Base-by-base conservation (phyloP, 2,329 filamentous ascomycete species). In the Clonostachys byssicola region DNA sequence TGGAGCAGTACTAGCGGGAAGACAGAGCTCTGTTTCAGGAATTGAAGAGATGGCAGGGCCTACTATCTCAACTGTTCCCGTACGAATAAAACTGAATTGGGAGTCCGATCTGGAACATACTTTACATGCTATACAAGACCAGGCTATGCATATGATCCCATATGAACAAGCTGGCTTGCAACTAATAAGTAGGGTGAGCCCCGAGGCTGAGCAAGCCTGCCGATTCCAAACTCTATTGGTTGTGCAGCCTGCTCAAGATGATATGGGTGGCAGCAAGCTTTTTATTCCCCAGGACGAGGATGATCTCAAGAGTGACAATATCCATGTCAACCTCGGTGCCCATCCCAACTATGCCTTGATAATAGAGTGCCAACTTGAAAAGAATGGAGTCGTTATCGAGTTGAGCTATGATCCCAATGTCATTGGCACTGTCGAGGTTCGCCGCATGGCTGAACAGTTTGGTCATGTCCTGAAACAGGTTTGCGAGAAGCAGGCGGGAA, bases 31-130 rank as follows among this genome's bases (percentile, higher is more conserved):
- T 1, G 39, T 61, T 7, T 17, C 42, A 1, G 53, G 53, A 10
- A 51, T 61, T 5, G 49, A 54, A 13, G 35, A 42, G n/a, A 48
- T 59, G 3, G 47, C 51, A 6, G 59, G 53, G 0, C 58, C 59
- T 12, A 55, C 54, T 1, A 55, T 62, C 20, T 49, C 54, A 17
- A 57, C 54, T 4, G 51, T 60, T 1, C 58, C 57, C 5, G 30
- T 59, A 8, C 50, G 54, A 2, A 45, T 47, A 8, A 17, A 14
- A 5, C n/a, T 42, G 20, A 33, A 42, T 7, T n/a, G 17, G 46
- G 46, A 13, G 6, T n/a, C 47, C 8, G 43, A 18, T 1, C 50
- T 56, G 2, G 14, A 42, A 0, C 47, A 54, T 1, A 45, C 50
- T 30, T 42, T 60, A 1, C 10, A 45, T 1, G 16, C 40, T 0